Conservation (phyloP, 1,284 basidiomycete genomes). For the Pseudozyma flocculosa region DNA sequence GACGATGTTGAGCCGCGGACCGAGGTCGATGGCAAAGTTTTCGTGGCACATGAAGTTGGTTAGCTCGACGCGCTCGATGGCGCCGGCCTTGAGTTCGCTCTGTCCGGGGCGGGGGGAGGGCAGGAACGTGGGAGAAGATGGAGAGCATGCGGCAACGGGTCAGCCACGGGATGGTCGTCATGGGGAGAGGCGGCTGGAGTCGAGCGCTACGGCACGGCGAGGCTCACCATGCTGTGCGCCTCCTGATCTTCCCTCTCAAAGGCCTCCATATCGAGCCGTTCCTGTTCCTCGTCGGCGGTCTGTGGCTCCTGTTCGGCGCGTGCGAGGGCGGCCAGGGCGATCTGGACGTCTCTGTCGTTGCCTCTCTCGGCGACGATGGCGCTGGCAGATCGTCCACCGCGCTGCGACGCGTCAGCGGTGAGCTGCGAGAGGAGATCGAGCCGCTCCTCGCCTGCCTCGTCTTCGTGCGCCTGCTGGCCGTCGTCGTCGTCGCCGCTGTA, state of each 20-base stretch:
- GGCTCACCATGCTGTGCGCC: conserved; percentile 1
- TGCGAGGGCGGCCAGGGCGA: conserved; percentile 3
- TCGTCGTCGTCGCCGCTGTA: too few species aligned
- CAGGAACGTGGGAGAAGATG: too few species aligned
- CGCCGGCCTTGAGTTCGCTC: conserved; percentile 65
- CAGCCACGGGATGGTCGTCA: too few species aligned
- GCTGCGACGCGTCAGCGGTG: too few species aligned
- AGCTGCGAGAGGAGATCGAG: too few species aligned
- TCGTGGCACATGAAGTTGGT: conserved; percentile 96
- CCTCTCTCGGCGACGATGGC: neutral
- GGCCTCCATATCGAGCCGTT: neutral
- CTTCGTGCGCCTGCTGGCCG: too few species aligned
- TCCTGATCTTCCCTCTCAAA: conserved; percentile 2
- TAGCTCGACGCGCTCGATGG: conserved; percentile 82
- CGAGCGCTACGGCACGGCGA: neutral
- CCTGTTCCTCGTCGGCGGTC: conserved; percentile 1
- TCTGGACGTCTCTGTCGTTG: conserved; percentile 5
- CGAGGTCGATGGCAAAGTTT: conserved; percentile 72
- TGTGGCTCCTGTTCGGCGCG: conserved; percentile 3
- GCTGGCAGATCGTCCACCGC: too few species aligned
- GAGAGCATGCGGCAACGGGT: too few species aligned
- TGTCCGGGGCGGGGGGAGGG: too few species aligned
- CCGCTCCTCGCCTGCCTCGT: too few species aligned
- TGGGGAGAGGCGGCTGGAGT: conserved; percentile 64
- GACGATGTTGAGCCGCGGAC: conserved; percentile 91